Evolutionary conservation across 192 early-diverging fungal genomes (phyloP).

Genomic region (Geranomyces variabilis): DNA sequence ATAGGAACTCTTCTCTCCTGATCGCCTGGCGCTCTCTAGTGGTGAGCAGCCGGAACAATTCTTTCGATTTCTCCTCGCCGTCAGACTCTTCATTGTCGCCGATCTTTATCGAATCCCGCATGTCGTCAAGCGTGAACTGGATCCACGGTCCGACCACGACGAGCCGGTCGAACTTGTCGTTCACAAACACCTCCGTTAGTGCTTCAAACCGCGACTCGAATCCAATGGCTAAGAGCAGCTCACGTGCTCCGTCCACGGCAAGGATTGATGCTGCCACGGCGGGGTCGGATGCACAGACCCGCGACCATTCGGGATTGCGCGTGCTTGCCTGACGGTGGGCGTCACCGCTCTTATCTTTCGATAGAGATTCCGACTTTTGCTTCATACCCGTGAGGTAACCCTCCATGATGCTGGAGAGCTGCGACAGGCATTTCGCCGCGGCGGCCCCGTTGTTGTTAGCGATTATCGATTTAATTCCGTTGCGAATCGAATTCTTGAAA

Average conservation of each 20-base stretch:
- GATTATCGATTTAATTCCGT: not conserved
- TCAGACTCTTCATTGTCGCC: not conserved
- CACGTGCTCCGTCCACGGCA: not conserved
- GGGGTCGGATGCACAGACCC: not conserved
- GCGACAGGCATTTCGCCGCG: not conserved
- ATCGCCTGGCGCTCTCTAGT: slow-evolving; percentile 7
- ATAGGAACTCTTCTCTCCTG: not conserved
- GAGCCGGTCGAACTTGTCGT: not conserved
- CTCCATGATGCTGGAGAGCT: not conserved
- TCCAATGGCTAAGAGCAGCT: slow-evolving; percentile 4
- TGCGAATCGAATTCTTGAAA: not conserved
- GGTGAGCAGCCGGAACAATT: not conserved
- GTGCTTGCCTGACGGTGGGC: no score
- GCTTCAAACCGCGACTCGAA: slow-evolving; percentile 4
- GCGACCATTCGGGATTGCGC: not conserved
- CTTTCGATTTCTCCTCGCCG: not conserved
- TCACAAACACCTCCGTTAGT: not conserved
- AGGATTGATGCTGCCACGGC: not conserved
- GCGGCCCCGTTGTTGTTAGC: not conserved
- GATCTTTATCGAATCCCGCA: slow-evolving; percentile 3
- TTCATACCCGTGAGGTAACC: not conserved
- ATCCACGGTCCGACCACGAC: not conserved
- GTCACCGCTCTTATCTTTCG: no score
- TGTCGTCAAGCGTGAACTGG: slow-evolving; percentile 5
- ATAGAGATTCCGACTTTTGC: no score